Evolutionary conservation across 768 basidiomycete species (phyloP), one percentile per base, ranked within the genome.

Genomic region (Postia placenta): DNA sequence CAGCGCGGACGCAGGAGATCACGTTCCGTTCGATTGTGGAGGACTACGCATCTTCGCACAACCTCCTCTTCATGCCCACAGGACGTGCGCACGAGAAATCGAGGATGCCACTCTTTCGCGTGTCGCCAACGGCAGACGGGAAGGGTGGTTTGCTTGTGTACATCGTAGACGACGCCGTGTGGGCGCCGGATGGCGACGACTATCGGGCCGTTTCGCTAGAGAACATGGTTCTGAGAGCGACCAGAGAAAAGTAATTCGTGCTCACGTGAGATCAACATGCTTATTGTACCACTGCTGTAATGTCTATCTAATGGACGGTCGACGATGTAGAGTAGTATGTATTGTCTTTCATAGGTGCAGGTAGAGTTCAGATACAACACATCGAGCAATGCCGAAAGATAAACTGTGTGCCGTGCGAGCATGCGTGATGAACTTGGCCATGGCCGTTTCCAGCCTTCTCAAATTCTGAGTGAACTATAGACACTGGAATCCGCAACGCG

Each of bases 1-100:
- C 83, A 0, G 67, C 79, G 6, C 76, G 81, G 24, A 69, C 78
- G 2, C 78, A 86, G 45, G 94, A 96, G 62, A 84, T 97, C 57
- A 94, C 92, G 2, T 98, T 98, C 79, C 78, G 87, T 15, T 78
- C 87, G 4, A 86, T 98, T 48, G 94, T 93, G 44, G 96, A 98
- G 66, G 95, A 96, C 23, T 85, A 74, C 60, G 89, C 88, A 2
- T 81, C 91, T 1, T 69, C 81, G 17, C 84, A 92, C 64, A 91
- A 98, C 66, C 69, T 98, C 58, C 65, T 99, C 33, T 91, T 98
- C 66, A 73, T 98, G 27, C 92, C 93, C 4, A 82, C 84, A 11
- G 95, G 94, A 2, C 80, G 80, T 42, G 86, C 82, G 12, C 91
- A 98, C 59, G 85, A 86, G 57, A 74, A 70, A 40, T 92, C 92